Evolutionary conservation across 495 filamentous ascomycete genomes (phyloP).

Genomic region (Trichoderma orchidacearum): DNA sequence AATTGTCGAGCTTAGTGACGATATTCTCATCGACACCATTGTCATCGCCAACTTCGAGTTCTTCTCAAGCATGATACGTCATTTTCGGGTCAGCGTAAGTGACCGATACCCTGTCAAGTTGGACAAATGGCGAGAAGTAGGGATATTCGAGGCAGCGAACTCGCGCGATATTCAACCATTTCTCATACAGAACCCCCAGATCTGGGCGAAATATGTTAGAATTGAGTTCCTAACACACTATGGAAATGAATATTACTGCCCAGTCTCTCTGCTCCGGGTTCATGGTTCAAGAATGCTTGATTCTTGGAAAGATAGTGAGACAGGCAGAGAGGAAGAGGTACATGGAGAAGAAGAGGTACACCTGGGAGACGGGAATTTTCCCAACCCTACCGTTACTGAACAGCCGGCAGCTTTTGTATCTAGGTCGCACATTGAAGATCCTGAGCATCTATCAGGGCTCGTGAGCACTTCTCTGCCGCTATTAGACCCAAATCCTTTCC

Average conservation of each 20-base stretch:
- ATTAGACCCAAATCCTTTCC: neutral
- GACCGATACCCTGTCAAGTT: conserved; percentile 86
- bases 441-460: neutral
- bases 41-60: conserved; percentile 97
- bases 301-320: conserved; percentile 54
- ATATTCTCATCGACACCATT: conserved; percentile 90
- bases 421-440: neutral
- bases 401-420: conserved; percentile 9
- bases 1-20: conserved; percentile 75
- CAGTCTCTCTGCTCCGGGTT: conserved; percentile 75
- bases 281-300: conserved; percentile 97
- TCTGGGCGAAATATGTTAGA: conserved; percentile 86
- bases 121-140: conserved; percentile 84
- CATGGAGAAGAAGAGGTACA: conserved; percentile 23
- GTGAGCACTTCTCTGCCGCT: neutral
- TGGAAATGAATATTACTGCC: conserved; percentile 93
- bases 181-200: conserved; percentile 77
- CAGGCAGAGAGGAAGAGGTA: conserved; percentile 22
- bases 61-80: conserved; percentile 91
- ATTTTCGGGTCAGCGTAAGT: conserved; percentile 77
- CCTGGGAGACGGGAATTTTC: neutral
- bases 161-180: conserved; percentile 91
- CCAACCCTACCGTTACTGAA: neutral
- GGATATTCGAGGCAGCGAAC: conserved; percentile 80
- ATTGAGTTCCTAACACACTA: conserved; percentile 90